Conservation (phyloP, 768 basidiomycete species). For the Rhodosporidiobolus sp. region DNA sequence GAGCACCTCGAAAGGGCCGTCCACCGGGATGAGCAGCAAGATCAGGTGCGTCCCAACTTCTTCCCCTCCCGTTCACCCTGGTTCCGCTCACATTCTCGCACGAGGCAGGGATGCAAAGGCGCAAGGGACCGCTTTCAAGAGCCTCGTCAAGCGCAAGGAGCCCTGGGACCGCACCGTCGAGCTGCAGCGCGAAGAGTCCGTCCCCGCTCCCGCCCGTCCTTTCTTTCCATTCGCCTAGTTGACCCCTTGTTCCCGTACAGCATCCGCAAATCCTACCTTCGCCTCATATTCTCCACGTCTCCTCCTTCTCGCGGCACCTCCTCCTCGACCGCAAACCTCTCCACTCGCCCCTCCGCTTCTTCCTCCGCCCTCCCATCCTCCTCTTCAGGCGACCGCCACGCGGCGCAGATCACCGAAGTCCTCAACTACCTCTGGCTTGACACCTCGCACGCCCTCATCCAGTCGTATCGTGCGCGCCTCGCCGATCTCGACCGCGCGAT, state of each 20-base stretch:
- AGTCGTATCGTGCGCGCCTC: slow-evolving; percentile 74
- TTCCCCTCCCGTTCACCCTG: neutral
- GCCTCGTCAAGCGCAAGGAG: slow-evolving; percentile 62
- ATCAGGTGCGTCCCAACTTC: neutral
- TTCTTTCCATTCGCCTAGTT: neutral
- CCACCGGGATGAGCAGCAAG: neutral
- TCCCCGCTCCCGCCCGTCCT: slow-evolving; percentile 18
- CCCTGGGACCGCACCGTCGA: slow-evolving; percentile 86
- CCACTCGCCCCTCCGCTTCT: neutral
- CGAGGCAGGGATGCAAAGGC: slow-evolving; percentile 69
- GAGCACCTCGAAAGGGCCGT: too few species aligned
- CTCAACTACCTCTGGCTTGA: slow-evolving; percentile 89
- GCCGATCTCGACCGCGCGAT: slow-evolving; percentile 60
- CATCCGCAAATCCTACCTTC: slow-evolving; percentile 36
- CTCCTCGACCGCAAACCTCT: neutral
- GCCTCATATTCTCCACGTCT: slow-evolving; percentile 35
- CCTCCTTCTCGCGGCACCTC: neutral
- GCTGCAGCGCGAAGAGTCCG: slow-evolving; percentile 79
- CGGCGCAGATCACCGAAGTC: slow-evolving; percentile 60
- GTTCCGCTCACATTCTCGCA: neutral
- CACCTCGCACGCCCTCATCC: slow-evolving; percentile 80
- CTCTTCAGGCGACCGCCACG: slow-evolving; percentile 63
- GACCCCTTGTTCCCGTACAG: neutral
- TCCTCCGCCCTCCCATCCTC: slow-evolving; percentile 50
- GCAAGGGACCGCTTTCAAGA: slow-evolving; percentile 68